phyloP scores from a whole-genome alignment of 2,329 filamentous ascomycete species.

The Chaetoscypha palmicola region DNA sequence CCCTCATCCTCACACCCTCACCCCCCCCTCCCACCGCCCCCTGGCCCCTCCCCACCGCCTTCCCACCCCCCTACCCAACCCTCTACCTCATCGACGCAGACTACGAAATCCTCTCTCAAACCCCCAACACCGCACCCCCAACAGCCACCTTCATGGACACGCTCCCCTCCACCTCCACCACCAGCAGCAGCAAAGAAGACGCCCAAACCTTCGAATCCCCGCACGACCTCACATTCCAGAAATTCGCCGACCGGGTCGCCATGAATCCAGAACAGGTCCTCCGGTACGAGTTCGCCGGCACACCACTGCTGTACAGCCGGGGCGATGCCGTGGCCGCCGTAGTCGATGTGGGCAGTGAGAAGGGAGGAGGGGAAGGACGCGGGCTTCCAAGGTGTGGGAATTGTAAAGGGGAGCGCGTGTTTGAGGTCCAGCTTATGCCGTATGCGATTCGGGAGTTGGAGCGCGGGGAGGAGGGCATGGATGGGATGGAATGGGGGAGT shows the following conservation, averaged over 20 bases:
- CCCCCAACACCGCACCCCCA: constrained; percentile 47
- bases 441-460: constrained; percentile 87
- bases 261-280: constrained; percentile 81
- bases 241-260: constrained; percentile 68
- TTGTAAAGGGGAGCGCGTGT: constrained; percentile 69
- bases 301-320: constrained; percentile 73
- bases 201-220: constrained; percentile 65
- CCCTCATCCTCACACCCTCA: constrained; percentile 54
- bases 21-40: constrained; percentile 49
- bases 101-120: constrained; percentile 72
- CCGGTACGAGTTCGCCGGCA: constrained; percentile 69
- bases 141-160: constrained; percentile 40
- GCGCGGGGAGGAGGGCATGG: constrained; percentile 59
- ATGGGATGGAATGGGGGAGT: constrained; percentile 99
- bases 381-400: constrained; percentile 68
- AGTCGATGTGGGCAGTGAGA: constrained; percentile 34
- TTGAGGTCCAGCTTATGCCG: constrained; percentile 89
- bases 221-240: constrained; percentile 71
- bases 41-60: constrained; percentile 63
- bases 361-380: constrained; percentile 23
- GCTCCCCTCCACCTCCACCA: constrained; percentile 38
- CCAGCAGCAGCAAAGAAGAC: constrained; percentile 49
- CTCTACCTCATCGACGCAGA: constrained; percentile 83
- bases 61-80: constrained; percentile 65
- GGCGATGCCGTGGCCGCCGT: constrained; percentile 65